A percentile compares a stretch with the other conserved stretches of the same genome.
phyloP scores from a whole-genome alignment of 352 stramenopile species.

The Phytophthora vignae region DNA sequence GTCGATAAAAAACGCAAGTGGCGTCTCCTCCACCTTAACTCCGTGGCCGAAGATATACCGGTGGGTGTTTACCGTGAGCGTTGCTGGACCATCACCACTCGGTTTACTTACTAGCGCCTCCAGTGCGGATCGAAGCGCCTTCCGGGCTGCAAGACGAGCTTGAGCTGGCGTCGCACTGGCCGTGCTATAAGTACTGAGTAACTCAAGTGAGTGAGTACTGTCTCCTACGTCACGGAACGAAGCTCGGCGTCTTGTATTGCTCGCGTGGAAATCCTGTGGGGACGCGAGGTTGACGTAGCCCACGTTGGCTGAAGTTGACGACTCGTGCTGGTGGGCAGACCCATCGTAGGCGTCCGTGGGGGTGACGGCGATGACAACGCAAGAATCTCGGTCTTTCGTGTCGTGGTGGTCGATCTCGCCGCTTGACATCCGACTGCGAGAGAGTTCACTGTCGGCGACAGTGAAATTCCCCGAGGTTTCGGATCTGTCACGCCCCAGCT shows the following conservation, averaged over 20 bases:
- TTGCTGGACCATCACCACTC: background rate
- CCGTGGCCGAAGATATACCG: slow-evolving; percentile 36
- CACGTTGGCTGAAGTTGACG: slow-evolving; percentile 3
- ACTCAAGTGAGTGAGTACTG: slow-evolving; percentile 32
- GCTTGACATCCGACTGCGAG: slow-evolving; percentile 30
- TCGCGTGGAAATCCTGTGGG: slow-evolving; percentile 8
- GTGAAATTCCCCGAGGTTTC: slow-evolving; percentile 40
- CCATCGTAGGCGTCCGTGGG: slow-evolving; percentile 13
- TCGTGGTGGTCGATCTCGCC: slow-evolving; percentile 18
- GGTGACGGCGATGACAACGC: slow-evolving; percentile 20
- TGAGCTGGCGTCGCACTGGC: slow-evolving; percentile 22
- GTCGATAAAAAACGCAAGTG: slow-evolving; percentile 50
- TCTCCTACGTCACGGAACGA: slow-evolving; percentile 12
- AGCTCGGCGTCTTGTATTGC: slow-evolving; percentile 13
- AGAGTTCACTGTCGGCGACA: slow-evolving; percentile 37
- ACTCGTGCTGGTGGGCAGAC: slow-evolving; percentile 5
- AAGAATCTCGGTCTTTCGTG: slow-evolving; percentile 17
- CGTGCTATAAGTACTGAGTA: slow-evolving; percentile 26
- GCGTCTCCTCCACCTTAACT: slow-evolving; percentile 47
- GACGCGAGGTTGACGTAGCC: slow-evolving; percentile 34
- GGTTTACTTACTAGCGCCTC: slow-evolving; percentile 27
- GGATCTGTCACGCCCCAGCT: slow-evolving; percentile 20
- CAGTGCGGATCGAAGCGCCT: slow-evolving; percentile 27
- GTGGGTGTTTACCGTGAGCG: slow-evolving; percentile 48
- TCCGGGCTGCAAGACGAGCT: slow-evolving; percentile 22